These are phyloP conservation scores for Daldinia concentrica DNA, from an alignment of 495 filamentous ascomycete species.

Conservation along the genomic window DNA sequence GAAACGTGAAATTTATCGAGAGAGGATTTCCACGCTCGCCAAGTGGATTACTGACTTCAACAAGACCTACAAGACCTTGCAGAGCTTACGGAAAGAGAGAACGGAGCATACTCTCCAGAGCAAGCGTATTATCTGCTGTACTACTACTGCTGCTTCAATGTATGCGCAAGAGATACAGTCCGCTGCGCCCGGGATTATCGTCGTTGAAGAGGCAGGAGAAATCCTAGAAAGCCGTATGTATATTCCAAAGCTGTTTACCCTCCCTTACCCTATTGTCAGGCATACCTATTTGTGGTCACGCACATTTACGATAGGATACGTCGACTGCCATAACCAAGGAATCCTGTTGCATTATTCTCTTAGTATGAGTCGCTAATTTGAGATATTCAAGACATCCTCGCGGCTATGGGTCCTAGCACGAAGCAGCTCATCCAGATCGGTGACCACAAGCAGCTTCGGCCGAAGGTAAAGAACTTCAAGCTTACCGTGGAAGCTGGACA, in stretches of 20 bases:
- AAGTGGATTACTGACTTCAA: slow-evolving; percentile 54
- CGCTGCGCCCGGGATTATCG: slow-evolving; percentile 62
- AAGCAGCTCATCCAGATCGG: slow-evolving; percentile 79
- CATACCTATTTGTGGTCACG: not conserved
- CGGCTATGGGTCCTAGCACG: slow-evolving; percentile 65
- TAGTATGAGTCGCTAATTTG: slow-evolving; percentile 35
- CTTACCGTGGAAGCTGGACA: slow-evolving; percentile 73
- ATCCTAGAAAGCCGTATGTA: slow-evolving; percentile 68
- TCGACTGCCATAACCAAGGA: not conserved
- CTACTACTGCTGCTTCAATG: slow-evolving; percentile 78
- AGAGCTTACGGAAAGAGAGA: slow-evolving; percentile 55
- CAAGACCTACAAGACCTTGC: slow-evolving; percentile 51
- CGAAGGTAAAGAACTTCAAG: slow-evolving; percentile 71
- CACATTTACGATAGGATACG: not conserved
- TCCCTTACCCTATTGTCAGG: not conserved
- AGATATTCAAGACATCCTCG: slow-evolving; percentile 61
- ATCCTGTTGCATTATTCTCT: not conserved
- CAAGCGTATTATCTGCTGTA: slow-evolving; percentile 77
- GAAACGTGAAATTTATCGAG: slow-evolving; percentile 59
- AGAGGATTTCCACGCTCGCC: slow-evolving; percentile 56
- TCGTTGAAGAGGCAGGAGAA: slow-evolving; percentile 84
- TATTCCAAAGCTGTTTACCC: slow-evolving; percentile 3
- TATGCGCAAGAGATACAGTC: slow-evolving; percentile 62
- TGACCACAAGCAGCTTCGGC: slow-evolving; percentile 80
- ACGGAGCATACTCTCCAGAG: slow-evolving; percentile 55